Base-by-base conservation (phyloP, 495 filamentous ascomycete species). In the Trichoderma gamsii region DNA sequence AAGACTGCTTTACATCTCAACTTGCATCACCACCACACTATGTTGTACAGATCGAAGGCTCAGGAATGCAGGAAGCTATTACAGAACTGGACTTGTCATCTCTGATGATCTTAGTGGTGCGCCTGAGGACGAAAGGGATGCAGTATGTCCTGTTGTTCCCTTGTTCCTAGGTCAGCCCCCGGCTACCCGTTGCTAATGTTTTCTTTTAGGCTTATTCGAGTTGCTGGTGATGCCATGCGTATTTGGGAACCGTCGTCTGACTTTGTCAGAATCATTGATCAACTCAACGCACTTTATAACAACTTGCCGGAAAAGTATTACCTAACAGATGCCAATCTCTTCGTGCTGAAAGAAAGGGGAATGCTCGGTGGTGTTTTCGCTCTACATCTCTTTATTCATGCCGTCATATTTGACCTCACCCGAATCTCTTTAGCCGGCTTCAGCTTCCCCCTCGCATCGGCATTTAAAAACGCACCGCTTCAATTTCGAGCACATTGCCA, bases 191-290 rank as follows among this genome's bases (percentile, higher is more conserved):
- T 23, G n/a, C 51, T 56, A 56, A 56, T 46, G 18, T 46, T n/a
- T 56, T n/a, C 4, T 21, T 7, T 8, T 18, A 61, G 56, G 13
- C 6, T 61, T 15, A 61, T 61, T 32, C 56, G 64, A 16, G 41
- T 41, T 41, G 32, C 64, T 27, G 64, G 41, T 15, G 32, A 13
- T 43, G 8, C 3, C 64, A 41, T 65, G 64, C 64, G 8, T 23
- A 43, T 65, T 23, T 65, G 35, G 64, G 64, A 65, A 23, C 64
- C 56, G 3, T 32, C 56, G 4, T 61, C 56, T 9, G 6, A 27
- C 11, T 61, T 61, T 32, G 56, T 61, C 56, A 61, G 15, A 29
- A 65, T 41, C 64, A 65, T 65, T 65, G 64, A 65, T 32, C 38
- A 65, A 41, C 35, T 65, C n/a, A 25, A 35, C 35, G 16, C 21